phyloP scores from a whole-genome alignment of 257 asterid species.

The Parsonsia alboflavescens region DNA sequence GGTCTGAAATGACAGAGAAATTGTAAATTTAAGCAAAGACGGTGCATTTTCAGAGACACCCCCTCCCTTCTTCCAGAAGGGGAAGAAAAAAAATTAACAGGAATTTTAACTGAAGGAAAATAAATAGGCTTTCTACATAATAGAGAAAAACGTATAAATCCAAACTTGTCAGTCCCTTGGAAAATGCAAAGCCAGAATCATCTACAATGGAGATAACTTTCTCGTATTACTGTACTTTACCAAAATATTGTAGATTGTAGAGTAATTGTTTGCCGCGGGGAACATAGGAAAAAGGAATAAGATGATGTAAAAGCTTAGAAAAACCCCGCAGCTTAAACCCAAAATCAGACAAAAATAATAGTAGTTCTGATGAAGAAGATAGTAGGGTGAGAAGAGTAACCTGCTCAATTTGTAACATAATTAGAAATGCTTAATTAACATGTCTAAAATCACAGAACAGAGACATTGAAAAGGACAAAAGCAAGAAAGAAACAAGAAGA shows the following conservation, averaged over 20 bases:
- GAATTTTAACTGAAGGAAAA: neutral
- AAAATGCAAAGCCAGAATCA: conserved; percentile 12
- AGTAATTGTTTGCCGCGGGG: neutral
- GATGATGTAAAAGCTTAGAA: neutral
- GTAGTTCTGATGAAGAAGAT: neutral
- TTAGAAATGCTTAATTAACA: neutral
- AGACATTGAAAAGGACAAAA: conserved; percentile 4
- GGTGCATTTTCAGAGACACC: neutral
- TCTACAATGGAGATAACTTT: neutral
- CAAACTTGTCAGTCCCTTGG: conserved; percentile 7
- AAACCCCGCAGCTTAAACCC: conserved; percentile 7
- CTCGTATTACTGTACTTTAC: neutral
- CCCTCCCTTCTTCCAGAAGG: neutral
- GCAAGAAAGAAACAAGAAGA: neutral
- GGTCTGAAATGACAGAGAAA: conserved; percentile 1
- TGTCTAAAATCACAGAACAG: neutral
- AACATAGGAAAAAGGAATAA: neutral
- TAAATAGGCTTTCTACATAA: neutral
- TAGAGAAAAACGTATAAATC: conserved; percentile 8
- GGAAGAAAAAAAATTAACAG: neutral
- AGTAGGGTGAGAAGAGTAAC: neutral
- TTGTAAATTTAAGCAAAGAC: neutral
- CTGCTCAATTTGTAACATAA: neutral
- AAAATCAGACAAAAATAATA: neutral
- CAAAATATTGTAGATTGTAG: neutral